Percentiles rank a stretch among this genome's conserved stretches.
phyloP scores from a whole-genome alignment of 176 grass and related monocot species.

The Oryza brachyantha region DNA sequence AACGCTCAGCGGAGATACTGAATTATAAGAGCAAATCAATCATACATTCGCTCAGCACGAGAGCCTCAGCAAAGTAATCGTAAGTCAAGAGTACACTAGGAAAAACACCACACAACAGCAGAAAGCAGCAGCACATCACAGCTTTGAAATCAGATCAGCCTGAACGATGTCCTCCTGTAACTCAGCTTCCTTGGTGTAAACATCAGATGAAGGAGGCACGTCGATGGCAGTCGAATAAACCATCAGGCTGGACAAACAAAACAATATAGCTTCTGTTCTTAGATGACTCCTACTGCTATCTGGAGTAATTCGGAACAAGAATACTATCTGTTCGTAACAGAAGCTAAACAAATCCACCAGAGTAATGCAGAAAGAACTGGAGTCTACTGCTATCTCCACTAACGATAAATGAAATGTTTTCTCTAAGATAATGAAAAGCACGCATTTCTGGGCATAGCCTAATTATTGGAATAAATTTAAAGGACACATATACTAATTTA shows the following conservation, averaged over 20 bases:
- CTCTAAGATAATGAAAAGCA: no score
- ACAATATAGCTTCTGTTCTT: not conserved
- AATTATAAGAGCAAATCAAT: not conserved
- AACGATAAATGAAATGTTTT: no score
- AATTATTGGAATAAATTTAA: no score
- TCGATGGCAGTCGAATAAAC: slow-evolving; percentile 86
- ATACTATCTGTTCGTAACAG: not conserved
- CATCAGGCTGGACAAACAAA: slow-evolving; percentile 53
- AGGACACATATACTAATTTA: no score
- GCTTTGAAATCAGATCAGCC: slow-evolving; percentile 53
- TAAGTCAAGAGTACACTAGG: not conserved
- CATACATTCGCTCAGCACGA: not conserved
- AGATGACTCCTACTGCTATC: not conserved
- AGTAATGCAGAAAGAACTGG: not conserved
- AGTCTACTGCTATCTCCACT: no score
- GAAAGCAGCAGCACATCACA: slow-evolving; percentile 31
- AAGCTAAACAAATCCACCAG: not conserved
- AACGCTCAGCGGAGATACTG: not conserved
- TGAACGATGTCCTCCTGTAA: slow-evolving; percentile 53
- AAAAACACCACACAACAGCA: not conserved
- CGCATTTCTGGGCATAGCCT: no score
- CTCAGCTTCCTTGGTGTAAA: slow-evolving; percentile 45
- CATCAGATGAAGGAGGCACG: slow-evolving; percentile 51
- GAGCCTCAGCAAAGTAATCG: not conserved
- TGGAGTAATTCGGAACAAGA: slow-evolving; percentile 11